Conservation (phyloP, 2,329 filamentous ascomycete genomes). For the Stagonosporopsis tanaceti region DNA sequence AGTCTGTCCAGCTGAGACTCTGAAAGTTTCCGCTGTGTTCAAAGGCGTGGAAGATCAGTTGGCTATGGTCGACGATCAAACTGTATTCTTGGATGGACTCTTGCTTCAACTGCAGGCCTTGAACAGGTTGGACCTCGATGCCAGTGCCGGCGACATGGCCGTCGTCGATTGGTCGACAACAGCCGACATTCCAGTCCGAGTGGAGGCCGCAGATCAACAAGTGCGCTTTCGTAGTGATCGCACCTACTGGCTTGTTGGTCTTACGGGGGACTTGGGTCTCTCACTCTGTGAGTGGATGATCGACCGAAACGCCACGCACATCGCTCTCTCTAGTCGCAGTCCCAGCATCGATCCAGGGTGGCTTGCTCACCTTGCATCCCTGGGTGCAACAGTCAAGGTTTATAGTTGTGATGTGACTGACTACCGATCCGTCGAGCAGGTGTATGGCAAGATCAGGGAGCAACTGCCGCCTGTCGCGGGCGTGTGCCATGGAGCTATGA, state of each 20-base stretch:
- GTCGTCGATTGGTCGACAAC: not conserved
- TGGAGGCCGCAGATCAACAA: conserved; percentile 2
- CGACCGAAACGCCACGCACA: conserved; percentile 26
- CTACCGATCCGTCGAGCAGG: not conserved
- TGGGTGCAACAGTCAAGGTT: conserved; percentile 12
- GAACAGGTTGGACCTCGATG: too few species aligned
- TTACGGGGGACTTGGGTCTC: conserved; percentile 30
- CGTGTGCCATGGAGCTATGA: conserved; percentile 35
- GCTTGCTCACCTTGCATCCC: conserved; percentile 3
- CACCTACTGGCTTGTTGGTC: conserved; percentile 32
- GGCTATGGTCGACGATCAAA: too few species aligned
- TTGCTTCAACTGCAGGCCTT: not conserved
- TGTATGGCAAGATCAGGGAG: not conserved
- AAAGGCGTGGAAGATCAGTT: not conserved
- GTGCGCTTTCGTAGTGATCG: conserved; percentile 13
- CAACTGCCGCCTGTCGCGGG: conserved; percentile 23
- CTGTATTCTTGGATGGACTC: not conserved
- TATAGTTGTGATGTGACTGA: conserved; percentile 14
- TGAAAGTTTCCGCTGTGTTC: not conserved
- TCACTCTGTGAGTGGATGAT: conserved; percentile 36
- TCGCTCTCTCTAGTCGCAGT: conserved; percentile 51
- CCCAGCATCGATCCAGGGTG: conserved; percentile 42
- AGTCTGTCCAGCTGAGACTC: not conserved
- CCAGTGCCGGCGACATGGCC: not conserved
- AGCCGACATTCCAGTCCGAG: not conserved